These are phyloP conservation scores for Termitomyces sp. DNA, from an alignment of 768 basidiomycete species.

Conservation along the genomic window DNA sequence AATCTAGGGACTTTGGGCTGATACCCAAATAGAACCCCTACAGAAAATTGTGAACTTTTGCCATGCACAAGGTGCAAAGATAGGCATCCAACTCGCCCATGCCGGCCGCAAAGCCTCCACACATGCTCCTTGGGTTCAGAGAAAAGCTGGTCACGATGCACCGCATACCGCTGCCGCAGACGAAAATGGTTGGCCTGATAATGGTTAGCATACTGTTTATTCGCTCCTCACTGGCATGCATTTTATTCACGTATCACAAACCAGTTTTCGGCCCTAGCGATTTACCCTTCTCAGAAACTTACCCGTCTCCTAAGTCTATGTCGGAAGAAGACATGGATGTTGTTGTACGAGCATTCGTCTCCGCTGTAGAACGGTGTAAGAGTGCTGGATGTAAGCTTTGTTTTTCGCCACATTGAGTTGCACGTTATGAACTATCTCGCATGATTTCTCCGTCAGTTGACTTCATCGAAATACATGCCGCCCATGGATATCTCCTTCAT, in stretches of 20 bases:
- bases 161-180: constrained; percentile 38
- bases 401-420: not conserved
- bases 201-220: constrained; percentile 34
- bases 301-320: constrained; percentile 58
- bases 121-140: constrained; percentile 62
- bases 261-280: constrained; percentile 62
- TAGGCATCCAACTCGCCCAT: constrained; percentile 81
- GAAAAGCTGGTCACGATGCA: constrained; percentile 27
- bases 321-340: constrained; percentile 48
- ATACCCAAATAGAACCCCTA: constrained; percentile 68
- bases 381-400: constrained; percentile 53
- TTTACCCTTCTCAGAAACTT: constrained; percentile 49
- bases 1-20: constrained; percentile 64
- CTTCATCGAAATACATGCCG: constrained; percentile 70
- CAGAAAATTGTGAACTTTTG: constrained; percentile 72
- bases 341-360: constrained; percentile 59
- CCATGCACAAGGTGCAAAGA: constrained; percentile 63
- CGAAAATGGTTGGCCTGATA: constrained; percentile 69
- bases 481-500: constrained; percentile 69
- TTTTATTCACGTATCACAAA: not conserved
- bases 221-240: not conserved
- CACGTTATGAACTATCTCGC: not conserved
- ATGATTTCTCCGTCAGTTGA: constrained; percentile 42
- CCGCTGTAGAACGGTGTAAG: constrained; percentile 51
- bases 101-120: constrained; percentile 71